A percentile compares a stretch with the other conserved stretches of the same genome.
Evolutionary conservation across 2,329 filamentous ascomycete genomes (phyloP).

Genomic region (Fonsecaea nubica): DNA sequence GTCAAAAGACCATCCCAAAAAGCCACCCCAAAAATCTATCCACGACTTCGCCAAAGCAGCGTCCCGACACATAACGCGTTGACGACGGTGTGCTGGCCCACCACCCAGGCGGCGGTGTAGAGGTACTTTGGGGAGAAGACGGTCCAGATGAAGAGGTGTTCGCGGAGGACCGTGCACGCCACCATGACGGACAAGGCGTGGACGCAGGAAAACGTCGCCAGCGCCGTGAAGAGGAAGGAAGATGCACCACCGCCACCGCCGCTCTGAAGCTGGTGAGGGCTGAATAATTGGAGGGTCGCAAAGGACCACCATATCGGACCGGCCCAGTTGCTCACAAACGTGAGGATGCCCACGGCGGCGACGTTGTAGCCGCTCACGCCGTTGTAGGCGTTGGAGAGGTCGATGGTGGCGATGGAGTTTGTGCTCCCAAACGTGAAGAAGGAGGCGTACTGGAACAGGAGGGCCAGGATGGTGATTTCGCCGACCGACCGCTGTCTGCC

Average conservation of each 20-base stretch:
- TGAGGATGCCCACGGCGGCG: slow-evolving; percentile 78
- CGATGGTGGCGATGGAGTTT: slow-evolving; percentile 94
- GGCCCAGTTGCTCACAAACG: slow-evolving; percentile 90
- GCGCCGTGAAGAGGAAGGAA: slow-evolving; percentile 65
- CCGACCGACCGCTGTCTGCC: slow-evolving; percentile 53
- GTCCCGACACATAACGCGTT: slow-evolving; percentile 65
- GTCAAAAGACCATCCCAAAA: too few species aligned
- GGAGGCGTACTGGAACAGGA: slow-evolving; percentile 79
- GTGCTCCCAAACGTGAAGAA: slow-evolving; percentile 93
- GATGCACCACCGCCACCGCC: not conserved
- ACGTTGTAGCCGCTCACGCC: slow-evolving; percentile 83
- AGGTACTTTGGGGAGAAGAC: slow-evolving; percentile 97
- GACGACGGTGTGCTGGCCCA: slow-evolving; percentile 78
- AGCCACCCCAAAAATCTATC: not conserved
- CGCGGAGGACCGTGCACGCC: slow-evolving; percentile 81
- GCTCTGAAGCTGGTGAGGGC: slow-evolving; percentile 15
- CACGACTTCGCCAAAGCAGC: slow-evolving; percentile 19
- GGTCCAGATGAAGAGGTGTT: slow-evolving; percentile 97
- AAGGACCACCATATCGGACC: slow-evolving; percentile 87
- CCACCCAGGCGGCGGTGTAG: slow-evolving; percentile 86
- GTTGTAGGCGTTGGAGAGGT: slow-evolving; percentile 94
- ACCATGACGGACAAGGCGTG: slow-evolving; percentile 79
- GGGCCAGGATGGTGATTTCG: slow-evolving; percentile 71
- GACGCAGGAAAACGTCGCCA: slow-evolving; percentile 65
- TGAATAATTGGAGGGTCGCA: slow-evolving; percentile 53